A percentile compares a stretch with the other conserved stretches of the same genome.
These are phyloP conservation scores for Lentinula edodes DNA, from an alignment of 768 basidiomycete genomes.

Conservation along the genomic window DNA sequence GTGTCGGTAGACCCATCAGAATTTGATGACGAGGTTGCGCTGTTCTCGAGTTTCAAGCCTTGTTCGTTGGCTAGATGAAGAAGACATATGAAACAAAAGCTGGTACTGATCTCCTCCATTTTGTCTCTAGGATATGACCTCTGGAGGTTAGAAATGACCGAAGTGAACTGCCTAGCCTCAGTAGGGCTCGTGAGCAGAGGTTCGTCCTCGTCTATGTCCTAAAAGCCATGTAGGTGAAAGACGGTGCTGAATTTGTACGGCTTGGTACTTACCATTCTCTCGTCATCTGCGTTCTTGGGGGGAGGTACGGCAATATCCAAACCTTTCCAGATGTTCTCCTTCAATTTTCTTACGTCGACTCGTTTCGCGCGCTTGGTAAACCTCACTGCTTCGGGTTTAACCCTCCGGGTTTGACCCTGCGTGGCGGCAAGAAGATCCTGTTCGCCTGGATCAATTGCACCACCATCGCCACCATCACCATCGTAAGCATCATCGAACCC, in stretches of 20 bases:
- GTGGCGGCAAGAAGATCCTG: conserved; percentile 87
- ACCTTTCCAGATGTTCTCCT: conserved; percentile 97
- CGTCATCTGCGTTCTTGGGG: conserved; percentile 36
- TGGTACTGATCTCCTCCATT: conserved; percentile 97
- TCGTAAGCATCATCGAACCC: conserved; percentile 35
- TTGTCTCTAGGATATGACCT: conserved; percentile 85
- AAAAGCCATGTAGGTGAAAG: neutral
- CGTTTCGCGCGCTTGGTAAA: conserved; percentile 95
- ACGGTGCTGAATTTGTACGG: neutral
- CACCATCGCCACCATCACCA: conserved; percentile 40
- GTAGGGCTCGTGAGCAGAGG: conserved; percentile 51
- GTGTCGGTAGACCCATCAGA: conserved; percentile 35
- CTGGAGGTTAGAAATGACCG: conserved; percentile 79
- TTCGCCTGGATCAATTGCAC: conserved; percentile 57
- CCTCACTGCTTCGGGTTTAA: conserved; percentile 83
- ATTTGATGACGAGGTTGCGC: conserved; percentile 27
- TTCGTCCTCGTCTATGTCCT: conserved; percentile 50
- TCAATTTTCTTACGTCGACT: conserved; percentile 93
- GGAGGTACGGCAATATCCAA: conserved; percentile 66
- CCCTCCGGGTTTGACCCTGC: conserved; percentile 68
- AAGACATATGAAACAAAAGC: conserved; percentile 98
- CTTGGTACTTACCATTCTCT: conserved; percentile 44
- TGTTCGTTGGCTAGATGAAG: conserved; percentile 96
- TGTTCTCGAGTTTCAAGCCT: conserved; percentile 67
- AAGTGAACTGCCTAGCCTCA: conserved; percentile 66